Conservation (phyloP, 768 basidiomycete species). For the Russula griseocarnosa region DNA sequence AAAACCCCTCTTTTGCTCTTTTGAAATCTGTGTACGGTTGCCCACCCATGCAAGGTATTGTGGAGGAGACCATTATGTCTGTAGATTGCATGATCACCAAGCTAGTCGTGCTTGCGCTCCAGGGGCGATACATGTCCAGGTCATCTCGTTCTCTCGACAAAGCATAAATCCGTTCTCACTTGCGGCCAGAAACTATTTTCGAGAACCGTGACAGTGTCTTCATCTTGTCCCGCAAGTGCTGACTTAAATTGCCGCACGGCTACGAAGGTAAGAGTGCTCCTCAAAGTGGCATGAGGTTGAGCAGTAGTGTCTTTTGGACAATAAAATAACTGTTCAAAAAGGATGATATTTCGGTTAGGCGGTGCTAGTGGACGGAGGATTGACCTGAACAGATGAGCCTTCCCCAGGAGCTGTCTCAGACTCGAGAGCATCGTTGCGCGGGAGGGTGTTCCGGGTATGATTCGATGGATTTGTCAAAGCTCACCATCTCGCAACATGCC, state of each 20-base stretch:
- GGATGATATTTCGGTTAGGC: too few relatives aligned
- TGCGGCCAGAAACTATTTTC: constrained; percentile 42
- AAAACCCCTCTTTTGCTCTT: neutral
- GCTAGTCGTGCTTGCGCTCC: constrained; percentile 35
- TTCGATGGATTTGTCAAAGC: too few relatives aligned
- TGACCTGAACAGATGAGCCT: too few relatives aligned
- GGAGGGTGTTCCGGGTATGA: too few relatives aligned
- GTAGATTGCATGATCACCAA: constrained; percentile 30
- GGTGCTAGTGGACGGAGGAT: too few relatives aligned
- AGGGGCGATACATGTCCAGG: constrained; percentile 44
- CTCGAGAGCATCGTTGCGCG: too few relatives aligned
- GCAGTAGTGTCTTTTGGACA: neutral
- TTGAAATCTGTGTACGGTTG: neutral
- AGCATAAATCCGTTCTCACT: constrained; percentile 55
- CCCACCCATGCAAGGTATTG: neutral
- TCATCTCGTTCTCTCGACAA: constrained; percentile 33
- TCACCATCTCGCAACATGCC: too few relatives aligned
- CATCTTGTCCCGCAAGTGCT: neutral
- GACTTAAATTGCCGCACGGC: neutral
- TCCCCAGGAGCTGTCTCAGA: too few relatives aligned
- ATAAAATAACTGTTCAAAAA: constrained; percentile 11
- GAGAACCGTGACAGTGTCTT: constrained; percentile 28
- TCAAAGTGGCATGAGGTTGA: neutral
- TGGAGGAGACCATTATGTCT: neutral
- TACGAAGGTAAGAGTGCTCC: constrained; percentile 12